phyloP scores from a whole-genome alignment of 2,329 filamentous ascomycete genomes.

The Aspergillus fijiensis region DNA sequence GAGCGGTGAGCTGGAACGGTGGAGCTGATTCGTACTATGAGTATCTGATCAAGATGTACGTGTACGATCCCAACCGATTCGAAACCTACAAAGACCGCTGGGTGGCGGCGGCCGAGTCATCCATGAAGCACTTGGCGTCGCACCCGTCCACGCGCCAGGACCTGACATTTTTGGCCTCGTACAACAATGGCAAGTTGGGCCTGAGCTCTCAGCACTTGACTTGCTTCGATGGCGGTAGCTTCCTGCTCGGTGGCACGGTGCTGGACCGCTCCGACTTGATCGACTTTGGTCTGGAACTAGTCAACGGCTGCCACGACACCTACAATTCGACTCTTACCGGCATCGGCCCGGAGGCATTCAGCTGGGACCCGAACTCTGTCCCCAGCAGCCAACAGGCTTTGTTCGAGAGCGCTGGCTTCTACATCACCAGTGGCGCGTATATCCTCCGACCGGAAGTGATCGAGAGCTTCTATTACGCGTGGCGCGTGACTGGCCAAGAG shows the following conservation, averaged over 20 bases:
- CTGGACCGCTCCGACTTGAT: slow-evolving; percentile 66
- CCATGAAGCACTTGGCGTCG: slow-evolving; percentile 68
- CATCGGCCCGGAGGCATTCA: slow-evolving; percentile 74
- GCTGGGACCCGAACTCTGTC: slow-evolving; percentile 56
- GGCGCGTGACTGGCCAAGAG: slow-evolving; percentile 70
- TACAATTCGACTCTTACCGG: slow-evolving; percentile 67
- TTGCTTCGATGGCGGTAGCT: slow-evolving; percentile 82
- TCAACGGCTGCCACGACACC: slow-evolving; percentile 70
- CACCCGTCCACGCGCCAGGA: slow-evolving; percentile 67
- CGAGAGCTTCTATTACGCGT: slow-evolving; percentile 85
- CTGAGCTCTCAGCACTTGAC: slow-evolving; percentile 57
- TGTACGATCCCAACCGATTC: slow-evolving; percentile 70
- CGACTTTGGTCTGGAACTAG: slow-evolving; percentile 70
- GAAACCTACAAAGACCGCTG: slow-evolving; percentile 68
- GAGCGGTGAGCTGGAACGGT: slow-evolving; percentile 71
- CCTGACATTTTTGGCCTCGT: slow-evolving; percentile 61
- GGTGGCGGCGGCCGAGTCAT: slow-evolving; percentile 72
- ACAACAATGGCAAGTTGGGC: slow-evolving; percentile 35
- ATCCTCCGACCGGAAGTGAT: slow-evolving; percentile 76
- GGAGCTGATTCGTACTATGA: slow-evolving; percentile 82
- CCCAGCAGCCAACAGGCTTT: slow-evolving; percentile 56
- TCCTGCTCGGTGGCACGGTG: slow-evolving; percentile 75
- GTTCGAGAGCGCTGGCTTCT: slow-evolving; percentile 69
- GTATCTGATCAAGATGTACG: slow-evolving; percentile 87
- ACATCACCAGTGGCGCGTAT: slow-evolving; percentile 62